Conservation (phyloP, 2,329 filamentous ascomycete species). For the Tolypocladium amazonense region DNA sequence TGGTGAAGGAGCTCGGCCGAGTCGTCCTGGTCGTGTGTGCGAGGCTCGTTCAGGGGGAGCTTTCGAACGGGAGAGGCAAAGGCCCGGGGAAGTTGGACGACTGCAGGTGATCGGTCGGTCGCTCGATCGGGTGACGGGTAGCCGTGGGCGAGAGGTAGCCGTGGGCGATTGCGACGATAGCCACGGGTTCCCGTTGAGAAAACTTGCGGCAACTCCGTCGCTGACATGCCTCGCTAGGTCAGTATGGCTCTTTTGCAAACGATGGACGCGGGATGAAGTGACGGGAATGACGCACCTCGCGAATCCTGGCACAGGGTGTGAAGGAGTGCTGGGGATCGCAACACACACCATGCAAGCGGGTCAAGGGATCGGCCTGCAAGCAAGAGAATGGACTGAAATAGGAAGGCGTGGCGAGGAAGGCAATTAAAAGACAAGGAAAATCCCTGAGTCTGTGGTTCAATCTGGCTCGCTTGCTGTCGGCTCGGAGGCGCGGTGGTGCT, state of each 20-base stretch:
- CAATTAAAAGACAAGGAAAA: neutral
- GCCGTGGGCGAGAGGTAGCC: no score
- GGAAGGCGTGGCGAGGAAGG: neutral
- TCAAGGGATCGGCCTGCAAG: neutral
- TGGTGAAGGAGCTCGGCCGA: constrained; percentile 11
- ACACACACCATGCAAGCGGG: neutral
- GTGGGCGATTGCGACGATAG: neutral
- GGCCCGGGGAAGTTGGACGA: neutral
- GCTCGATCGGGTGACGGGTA: neutral
- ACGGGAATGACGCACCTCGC: neutral
- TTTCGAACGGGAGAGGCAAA: neutral
- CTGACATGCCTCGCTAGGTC: neutral
- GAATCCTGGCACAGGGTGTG: neutral
- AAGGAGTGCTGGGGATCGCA: neutral
- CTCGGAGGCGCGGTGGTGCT: neutral
- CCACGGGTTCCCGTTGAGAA: neutral
- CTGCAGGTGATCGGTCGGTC: neutral
- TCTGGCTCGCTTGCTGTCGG: neutral
- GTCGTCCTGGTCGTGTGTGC: neutral
- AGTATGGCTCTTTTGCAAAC: neutral
- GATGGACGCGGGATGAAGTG: neutral
- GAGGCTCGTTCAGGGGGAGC: neutral
- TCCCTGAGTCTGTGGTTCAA: neutral
- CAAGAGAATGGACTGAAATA: neutral
- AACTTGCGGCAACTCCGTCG: neutral